phyloP scores from a whole-genome alignment of 495 filamentous ascomycete genomes.

The Hyaloscypha bicolor region DNA sequence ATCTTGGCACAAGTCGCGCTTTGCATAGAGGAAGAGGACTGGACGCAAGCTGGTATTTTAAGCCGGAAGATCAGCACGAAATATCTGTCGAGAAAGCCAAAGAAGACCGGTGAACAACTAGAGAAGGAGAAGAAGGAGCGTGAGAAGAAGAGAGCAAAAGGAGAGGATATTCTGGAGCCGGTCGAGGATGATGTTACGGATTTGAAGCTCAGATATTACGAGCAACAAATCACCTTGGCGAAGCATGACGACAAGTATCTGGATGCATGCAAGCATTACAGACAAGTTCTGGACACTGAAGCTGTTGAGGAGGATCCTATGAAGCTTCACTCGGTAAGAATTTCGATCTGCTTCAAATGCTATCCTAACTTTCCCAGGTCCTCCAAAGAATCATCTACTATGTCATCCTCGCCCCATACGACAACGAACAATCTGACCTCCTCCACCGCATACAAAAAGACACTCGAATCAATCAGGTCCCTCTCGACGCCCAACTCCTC shows the following conservation, averaged over 20 bases:
- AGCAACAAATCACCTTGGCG: constrained; percentile 90
- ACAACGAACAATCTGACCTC: constrained; percentile 98
- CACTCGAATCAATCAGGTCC: constrained; percentile 65
- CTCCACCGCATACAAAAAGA: constrained; percentile 87
- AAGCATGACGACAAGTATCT: constrained; percentile 98
- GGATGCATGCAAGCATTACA: constrained; percentile 95
- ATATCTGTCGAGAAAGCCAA: constrained; percentile 86
- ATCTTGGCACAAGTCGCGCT: constrained; percentile 93
- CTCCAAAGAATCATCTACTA: constrained; percentile 96
- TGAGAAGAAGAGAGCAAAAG: constrained; percentile 75
- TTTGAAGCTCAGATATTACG: constrained; percentile 93
- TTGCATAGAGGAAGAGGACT: constrained; percentile 94
- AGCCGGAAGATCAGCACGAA: constrained; percentile 95
- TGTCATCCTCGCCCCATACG: constrained; percentile 92
- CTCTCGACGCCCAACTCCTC: constrained; percentile 76
- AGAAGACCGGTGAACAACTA: constrained; percentile 82
- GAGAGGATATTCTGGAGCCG: constrained; percentile 75
- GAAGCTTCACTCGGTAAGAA: constrained; percentile 78
- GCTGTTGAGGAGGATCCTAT: constrained; percentile 86
- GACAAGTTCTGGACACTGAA: constrained; percentile 93
- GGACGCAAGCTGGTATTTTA: constrained; percentile 92
- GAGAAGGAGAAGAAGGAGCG: constrained; percentile 87
- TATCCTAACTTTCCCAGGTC: constrained; percentile 55
- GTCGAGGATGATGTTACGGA: constrained; percentile 91
- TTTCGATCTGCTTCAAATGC: neutral